A percentile compares a stretch with the other conserved stretches of the same genome.
Evolutionary conservation across 2,329 filamentous ascomycete genomes (phyloP).

Genomic region (Fusarium proliferatum): DNA sequence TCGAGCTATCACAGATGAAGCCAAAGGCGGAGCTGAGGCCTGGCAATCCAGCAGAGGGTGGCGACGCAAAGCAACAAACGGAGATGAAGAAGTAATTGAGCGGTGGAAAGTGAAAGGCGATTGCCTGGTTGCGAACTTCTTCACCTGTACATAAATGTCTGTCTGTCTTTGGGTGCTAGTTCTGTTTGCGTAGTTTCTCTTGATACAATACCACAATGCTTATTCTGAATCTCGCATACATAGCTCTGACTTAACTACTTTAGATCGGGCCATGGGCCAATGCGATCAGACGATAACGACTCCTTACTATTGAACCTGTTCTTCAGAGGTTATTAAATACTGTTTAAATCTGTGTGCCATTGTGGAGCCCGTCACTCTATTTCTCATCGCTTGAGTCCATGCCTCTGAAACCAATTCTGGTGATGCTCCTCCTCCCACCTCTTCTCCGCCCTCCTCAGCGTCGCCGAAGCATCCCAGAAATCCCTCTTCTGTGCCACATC

Average conservation of each 20-base stretch:
- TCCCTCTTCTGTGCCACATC: conserved; percentile 49
- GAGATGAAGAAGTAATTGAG: neutral
- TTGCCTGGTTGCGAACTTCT: accelerated
- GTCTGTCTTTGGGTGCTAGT: neutral
- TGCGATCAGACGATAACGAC: too few species aligned
- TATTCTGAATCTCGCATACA: neutral
- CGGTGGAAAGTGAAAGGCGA: accelerated
- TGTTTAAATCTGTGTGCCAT: too few species aligned
- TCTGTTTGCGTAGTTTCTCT: neutral
- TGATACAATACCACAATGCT: neutral
- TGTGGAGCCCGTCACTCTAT: neutral
- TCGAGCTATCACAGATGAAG: neutral
- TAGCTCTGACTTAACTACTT: neutral
- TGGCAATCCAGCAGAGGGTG: neutral
- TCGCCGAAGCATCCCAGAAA: conserved; percentile 48
- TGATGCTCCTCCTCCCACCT: conserved; percentile 49
- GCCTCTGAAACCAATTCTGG: conserved; percentile 46
- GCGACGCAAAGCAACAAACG: neutral
- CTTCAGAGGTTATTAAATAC: too few species aligned
- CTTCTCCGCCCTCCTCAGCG: conserved; percentile 49
- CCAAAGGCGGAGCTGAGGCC: neutral
- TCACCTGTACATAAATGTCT: neutral
- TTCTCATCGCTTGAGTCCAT: conserved; percentile 33
- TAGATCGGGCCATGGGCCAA: neutral
- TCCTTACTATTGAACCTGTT: too few species aligned